phyloP scores from a whole-genome alignment of 2,329 filamentous ascomycete genomes.

The Beauveria sp. region DNA sequence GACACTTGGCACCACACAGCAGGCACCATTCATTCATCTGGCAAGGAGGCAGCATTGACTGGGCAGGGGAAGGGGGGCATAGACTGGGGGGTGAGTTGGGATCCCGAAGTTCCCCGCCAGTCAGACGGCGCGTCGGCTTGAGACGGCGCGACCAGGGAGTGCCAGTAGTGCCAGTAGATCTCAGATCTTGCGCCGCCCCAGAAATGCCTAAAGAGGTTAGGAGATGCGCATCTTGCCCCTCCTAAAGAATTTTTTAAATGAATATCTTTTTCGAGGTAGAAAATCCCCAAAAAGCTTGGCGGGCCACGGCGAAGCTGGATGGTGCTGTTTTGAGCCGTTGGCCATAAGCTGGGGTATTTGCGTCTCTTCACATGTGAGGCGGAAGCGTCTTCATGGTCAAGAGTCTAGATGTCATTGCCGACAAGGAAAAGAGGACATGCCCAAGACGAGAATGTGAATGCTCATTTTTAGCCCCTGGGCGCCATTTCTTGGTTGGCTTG shows the following conservation, averaged over 20 bases:
- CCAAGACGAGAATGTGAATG: too few relatives aligned
- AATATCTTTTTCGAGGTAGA: not conserved
- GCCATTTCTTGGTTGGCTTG: not conserved
- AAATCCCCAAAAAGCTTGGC: not conserved
- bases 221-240: not conserved
- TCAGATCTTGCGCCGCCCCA: slow-evolving; percentile 23
- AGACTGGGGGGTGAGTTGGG: slow-evolving; percentile 14
- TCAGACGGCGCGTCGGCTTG: slow-evolving; percentile 10
- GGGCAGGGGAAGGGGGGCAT: not conserved
- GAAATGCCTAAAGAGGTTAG: slow-evolving; percentile 24
- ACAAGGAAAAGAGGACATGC: too few relatives aligned
- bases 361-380: not conserved
- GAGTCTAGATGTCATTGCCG: too few relatives aligned
- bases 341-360: not conserved
- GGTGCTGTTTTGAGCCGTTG: not conserved
- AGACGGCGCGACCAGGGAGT: slow-evolving; percentile 6
- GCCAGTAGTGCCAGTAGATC: slow-evolving; percentile 25
- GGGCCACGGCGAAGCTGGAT: not conserved
- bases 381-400: too few relatives aligned
- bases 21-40: too few relatives aligned
- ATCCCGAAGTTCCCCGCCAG: slow-evolving; percentile 18
- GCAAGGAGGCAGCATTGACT: not conserved
- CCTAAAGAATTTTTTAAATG: not conserved
- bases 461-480: too few relatives aligned
- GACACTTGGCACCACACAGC: too few relatives aligned